Percentiles rank a stretch among this genome's conserved stretches.
These are phyloP conservation scores for Didymella glomerata DNA, from an alignment of 2,329 filamentous ascomycete species.

Conservation along the genomic window DNA sequence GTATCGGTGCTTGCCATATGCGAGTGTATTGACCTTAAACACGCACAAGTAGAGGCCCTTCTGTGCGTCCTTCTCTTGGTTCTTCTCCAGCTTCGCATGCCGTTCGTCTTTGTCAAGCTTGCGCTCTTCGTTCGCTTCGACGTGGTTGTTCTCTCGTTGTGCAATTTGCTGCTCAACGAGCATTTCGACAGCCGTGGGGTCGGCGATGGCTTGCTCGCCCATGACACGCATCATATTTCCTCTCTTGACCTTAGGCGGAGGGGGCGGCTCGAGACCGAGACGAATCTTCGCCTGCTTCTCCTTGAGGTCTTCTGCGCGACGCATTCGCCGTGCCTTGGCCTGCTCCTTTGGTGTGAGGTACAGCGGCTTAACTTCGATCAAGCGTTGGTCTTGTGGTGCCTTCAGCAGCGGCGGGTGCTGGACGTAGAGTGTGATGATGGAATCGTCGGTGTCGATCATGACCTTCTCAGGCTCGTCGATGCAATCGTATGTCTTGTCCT, in stretches of 20 bases:
- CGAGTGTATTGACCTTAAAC: slow-evolving; percentile 88
- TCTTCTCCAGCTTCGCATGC: slow-evolving; percentile 79
- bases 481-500: slow-evolving; percentile 76
- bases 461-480: slow-evolving; percentile 71
- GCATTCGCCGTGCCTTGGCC: slow-evolving; percentile 87
- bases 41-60: slow-evolving; percentile 87
- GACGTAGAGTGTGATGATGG: slow-evolving; percentile 87
- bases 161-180: slow-evolving; percentile 92
- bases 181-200: slow-evolving; percentile 95
- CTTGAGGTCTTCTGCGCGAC: slow-evolving; percentile 90
- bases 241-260: slow-evolving; percentile 95
- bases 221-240: slow-evolving; percentile 97
- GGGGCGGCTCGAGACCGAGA: slow-evolving; percentile 86
- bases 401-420: slow-evolving; percentile 93
- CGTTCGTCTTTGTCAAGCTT: slow-evolving; percentile 89
- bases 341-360: slow-evolving; percentile 91
- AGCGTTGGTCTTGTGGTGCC: slow-evolving; percentile 86
- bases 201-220: slow-evolving; percentile 90
- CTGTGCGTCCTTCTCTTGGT: slow-evolving; percentile 87
- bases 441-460: slow-evolving; percentile 80
- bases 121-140: slow-evolving; percentile 80
- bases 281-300: slow-evolving; percentile 97
- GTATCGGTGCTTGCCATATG: slow-evolving; percentile 91
- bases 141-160: slow-evolving; percentile 81
- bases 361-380: slow-evolving; percentile 84